Evolutionary conservation across 1,284 basidiomycete genomes (phyloP).

Genomic region (Tetrapyrgos nigripes): DNA sequence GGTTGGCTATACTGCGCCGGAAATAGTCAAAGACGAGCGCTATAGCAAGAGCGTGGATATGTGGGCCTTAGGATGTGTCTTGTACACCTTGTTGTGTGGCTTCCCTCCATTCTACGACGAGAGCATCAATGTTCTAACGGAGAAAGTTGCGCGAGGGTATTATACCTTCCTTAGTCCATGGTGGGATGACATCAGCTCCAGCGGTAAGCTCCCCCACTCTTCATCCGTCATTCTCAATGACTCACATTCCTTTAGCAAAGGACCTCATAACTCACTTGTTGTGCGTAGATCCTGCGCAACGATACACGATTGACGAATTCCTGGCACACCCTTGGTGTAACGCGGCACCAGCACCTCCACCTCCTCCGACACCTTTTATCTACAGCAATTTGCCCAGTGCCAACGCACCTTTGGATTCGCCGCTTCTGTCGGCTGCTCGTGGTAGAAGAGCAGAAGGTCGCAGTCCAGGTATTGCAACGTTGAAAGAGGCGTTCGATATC

Average conservation of each 20-base stretch:
- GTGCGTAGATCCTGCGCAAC: constrained; percentile 93
- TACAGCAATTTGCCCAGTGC: constrained; percentile 39
- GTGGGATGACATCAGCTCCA: constrained; percentile 96
- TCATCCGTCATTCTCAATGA: constrained; percentile 17
- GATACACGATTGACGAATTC: constrained; percentile 99
- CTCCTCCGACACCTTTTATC: constrained; percentile 66
- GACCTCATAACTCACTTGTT: constrained; percentile 95
- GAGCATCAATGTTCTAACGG: constrained; percentile 96
- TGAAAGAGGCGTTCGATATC: constrained; percentile 99
- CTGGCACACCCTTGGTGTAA: constrained; percentile 96
- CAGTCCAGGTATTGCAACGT: constrained; percentile 88
- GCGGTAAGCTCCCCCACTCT: constrained; percentile 54
- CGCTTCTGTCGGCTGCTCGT: constrained; percentile 82
- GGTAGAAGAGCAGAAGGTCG: constrained; percentile 82
- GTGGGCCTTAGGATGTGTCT: constrained; percentile 99
- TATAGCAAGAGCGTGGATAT: constrained; percentile 99
- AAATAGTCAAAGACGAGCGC: constrained; percentile 99
- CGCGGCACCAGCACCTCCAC: constrained; percentile 64
- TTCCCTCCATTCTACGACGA: constrained; percentile 99
- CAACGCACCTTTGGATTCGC: constrained; percentile 82
- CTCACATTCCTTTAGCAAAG: constrained; percentile 68
- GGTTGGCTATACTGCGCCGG: constrained; percentile 98
- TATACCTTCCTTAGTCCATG: constrained; percentile 99
- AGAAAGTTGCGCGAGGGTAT: constrained; percentile 97
- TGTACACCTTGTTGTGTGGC: constrained; percentile 98